Evolutionary conservation across 1,284 basidiomycete genomes (phyloP).

Genomic region (Spongispora temasekensis): DNA sequence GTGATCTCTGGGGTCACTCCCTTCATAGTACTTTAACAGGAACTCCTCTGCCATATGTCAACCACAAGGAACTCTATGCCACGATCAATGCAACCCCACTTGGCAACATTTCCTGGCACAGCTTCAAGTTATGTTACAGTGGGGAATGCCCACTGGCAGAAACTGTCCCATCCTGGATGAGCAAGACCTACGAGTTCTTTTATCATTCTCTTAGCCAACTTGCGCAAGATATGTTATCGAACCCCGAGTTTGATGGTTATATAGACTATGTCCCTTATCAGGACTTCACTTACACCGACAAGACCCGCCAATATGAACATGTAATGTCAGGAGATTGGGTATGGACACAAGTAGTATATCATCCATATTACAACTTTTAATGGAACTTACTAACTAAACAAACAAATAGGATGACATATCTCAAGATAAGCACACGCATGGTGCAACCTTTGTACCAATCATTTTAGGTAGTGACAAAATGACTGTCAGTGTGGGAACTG

Average conservation of each 20-base stretch:
- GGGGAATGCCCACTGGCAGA: neutral
- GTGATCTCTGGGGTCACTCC: neutral
- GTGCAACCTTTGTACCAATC: slow-evolving; percentile 8
- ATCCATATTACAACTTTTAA: neutral
- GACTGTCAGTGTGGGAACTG: slow-evolving; percentile 2
- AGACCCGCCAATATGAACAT: slow-evolving; percentile 1
- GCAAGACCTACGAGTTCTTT: neutral
- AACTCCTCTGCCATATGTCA: neutral
- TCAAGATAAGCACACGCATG: neutral
- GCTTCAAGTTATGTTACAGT: neutral
- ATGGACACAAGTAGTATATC: neutral
- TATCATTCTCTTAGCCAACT: neutral
- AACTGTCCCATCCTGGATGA: neutral
- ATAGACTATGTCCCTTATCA: slow-evolving; percentile 19
- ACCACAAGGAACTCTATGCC: slow-evolving; percentile 8
- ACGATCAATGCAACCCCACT: slow-evolving; percentile 14
- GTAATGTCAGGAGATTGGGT: slow-evolving; percentile 11
- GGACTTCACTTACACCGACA: slow-evolving; percentile 3
- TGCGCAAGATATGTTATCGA: slow-evolving; percentile 8
- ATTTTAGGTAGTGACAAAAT: slow-evolving; percentile 17
- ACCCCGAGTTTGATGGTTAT: slow-evolving; percentile 15
- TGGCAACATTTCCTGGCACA: neutral
- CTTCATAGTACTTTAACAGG: slow-evolving; percentile 8
- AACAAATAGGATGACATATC: neutral
- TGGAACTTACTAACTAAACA: neutral